A percentile compares a stretch with the other conserved stretches of the same genome.
Evolutionary conservation across 164 flowering plant species (phyloP).

Genomic region (Nymphaea colorata): DNA sequence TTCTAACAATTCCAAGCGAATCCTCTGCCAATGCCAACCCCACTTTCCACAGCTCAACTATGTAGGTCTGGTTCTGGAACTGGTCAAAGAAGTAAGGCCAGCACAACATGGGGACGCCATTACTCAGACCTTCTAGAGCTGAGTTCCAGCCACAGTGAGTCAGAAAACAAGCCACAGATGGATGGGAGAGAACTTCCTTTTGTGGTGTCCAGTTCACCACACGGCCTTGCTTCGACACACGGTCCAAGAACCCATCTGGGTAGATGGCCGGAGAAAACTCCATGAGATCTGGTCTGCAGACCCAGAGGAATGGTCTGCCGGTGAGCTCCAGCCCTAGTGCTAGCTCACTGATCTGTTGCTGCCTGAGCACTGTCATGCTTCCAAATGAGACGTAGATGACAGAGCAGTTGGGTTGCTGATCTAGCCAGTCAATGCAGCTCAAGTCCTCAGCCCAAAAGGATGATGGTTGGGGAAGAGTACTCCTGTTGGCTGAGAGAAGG

Average conservation of each 20-base stretch:
- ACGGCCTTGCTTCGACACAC: constrained; percentile 18
- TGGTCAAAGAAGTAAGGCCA: constrained; percentile 56
- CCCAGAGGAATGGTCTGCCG: constrained; percentile 41
- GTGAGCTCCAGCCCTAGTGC: constrained; percentile 38
- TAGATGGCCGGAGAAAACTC: constrained; percentile 7
- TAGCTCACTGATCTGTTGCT: constrained; percentile 29
- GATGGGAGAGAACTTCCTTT: constrained; percentile 29
- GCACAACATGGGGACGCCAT: constrained; percentile 43
- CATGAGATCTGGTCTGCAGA: constrained; percentile 21
- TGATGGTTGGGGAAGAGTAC: constrained; percentile 2
- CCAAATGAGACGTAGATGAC: constrained; percentile 50
- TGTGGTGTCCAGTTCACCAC: constrained; percentile 54
- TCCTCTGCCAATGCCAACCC: constrained; percentile 18
- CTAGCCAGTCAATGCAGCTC: constrained; percentile 36
- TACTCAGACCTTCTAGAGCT: constrained; percentile 32
- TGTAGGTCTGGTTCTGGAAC: constrained; percentile 22
- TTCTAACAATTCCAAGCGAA: constrained; percentile 7
- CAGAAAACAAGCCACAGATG: constrained; percentile 42
- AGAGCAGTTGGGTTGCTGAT: constrained; percentile 19
- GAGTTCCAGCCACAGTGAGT: constrained; percentile 72
- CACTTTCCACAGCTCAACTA: constrained; percentile 38
- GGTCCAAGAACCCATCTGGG: constrained; percentile 25
- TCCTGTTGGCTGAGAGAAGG: constrained; percentile 8
- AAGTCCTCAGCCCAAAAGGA: constrained; percentile 28
- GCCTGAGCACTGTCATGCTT: constrained; percentile 20